Evolutionary conservation across 1,139 yeast species (phyloP).

Genomic region (Debaryomycetaceae sp.): DNA sequence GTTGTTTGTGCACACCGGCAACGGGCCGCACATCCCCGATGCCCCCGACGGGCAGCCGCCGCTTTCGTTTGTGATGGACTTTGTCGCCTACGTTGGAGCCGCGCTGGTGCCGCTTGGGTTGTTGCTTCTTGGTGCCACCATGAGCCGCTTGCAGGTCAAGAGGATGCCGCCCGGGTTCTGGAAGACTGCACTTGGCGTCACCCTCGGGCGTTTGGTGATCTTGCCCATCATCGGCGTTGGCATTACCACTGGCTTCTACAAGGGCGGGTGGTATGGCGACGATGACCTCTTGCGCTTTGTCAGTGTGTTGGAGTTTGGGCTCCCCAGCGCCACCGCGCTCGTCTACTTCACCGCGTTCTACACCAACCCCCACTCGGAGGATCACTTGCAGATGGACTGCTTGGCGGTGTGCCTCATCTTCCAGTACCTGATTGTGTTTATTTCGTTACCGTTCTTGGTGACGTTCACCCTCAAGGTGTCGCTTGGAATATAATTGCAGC

Average conservation of each 20-base stretch:
- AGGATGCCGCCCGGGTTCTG: conserved; percentile 67
- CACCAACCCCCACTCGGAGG: conserved; percentile 58
- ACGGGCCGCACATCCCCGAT: conserved; percentile 30
- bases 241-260: conserved; percentile 36
- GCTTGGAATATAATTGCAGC: conserved; percentile 19
- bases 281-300: conserved; percentile 58
- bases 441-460: conserved; percentile 65
- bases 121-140: conserved; percentile 77
- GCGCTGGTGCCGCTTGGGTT: conserved; percentile 90
- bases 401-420: conserved; percentile 67
- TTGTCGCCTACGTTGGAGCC: conserved; percentile 70
- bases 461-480: conserved; percentile 50
- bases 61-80: conserved; percentile 77
- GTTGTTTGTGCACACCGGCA: conserved; percentile 49
- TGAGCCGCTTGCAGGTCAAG: conserved; percentile 63
- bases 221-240: conserved; percentile 47
- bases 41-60: conserved; percentile 90
- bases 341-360: conserved; percentile 82
- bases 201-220: conserved; percentile 29
- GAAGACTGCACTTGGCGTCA: conserved; percentile 47
- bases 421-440: conserved; percentile 58
- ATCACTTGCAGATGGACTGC: conserved; percentile 77
- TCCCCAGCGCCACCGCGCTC: conserved; percentile 84
- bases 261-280: conserved; percentile 46
- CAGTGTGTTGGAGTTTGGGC: conserved; percentile 68